Evolutionary conservation across 2,329 filamentous ascomycete genomes (phyloP), one percentile per base, ranked within the genome.

Genomic region (Claviceps purpurea): DNA sequence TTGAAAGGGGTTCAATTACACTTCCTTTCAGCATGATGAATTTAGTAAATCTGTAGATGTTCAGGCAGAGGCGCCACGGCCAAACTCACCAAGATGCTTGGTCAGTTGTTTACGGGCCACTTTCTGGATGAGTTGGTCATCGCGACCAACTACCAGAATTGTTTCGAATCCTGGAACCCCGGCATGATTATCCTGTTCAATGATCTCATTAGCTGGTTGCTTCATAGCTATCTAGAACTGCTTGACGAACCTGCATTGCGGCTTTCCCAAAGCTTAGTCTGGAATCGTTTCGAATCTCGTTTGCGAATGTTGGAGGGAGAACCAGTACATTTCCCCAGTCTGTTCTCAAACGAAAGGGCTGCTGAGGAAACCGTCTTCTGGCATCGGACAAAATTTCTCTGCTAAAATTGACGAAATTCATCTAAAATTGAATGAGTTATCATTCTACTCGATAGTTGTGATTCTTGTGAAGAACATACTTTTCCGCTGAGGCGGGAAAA

Each of bases 251-350:
- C 39, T 37, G 40, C 42, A 43, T 42, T 34, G 49, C 44, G 34
- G 56, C 49, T 7, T 56, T 37, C 11, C 38, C 39, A 37, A 61
- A 57, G 49, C 52, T 51, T 7, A 61, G 53, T 7, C 53, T 52
- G 5, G 50, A 47, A 6, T 61, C 56, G 22, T 61, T 61, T 10
- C 60, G 58, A 14, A 61, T 58, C 2, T 59, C 57, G 39, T 60
- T 50, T 10, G 53, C 43, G 34, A 60, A 55, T 11, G 24, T 47
- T 3, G 52, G 22, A 0, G 59, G 60, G 0, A 62, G 52, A 30
- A 61, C 47, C 3, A 55, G 54, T 8, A 56, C 30, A 11, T 56
- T 52, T 2, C 60, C 60, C 20, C 54, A 48, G 38, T 61, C 57
- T 11, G 56, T 52, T 30, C 51, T 53, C 22, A 60, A 20, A 18